Conservation (phyloP, 2,329 filamentous ascomycete genomes). For the Fusarium redolens region DNA sequence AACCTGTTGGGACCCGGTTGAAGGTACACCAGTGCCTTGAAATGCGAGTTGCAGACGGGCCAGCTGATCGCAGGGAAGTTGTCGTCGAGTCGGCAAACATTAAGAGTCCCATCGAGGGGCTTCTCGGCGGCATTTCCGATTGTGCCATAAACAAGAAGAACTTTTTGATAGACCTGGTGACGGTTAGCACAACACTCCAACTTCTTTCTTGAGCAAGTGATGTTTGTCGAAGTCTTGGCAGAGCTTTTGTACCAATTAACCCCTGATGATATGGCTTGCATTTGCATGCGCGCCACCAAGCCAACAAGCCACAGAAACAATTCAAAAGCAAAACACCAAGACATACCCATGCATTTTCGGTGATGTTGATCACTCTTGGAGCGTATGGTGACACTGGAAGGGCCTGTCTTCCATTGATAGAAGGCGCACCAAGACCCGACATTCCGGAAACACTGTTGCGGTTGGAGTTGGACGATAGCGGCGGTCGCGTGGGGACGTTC, state of each 20-base stretch:
- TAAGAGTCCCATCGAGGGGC: constrained; percentile 81
- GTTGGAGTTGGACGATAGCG: constrained; percentile 59
- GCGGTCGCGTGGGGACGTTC: constrained; percentile 50
- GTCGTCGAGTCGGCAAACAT: constrained; percentile 84
- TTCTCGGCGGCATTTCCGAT: constrained; percentile 78
- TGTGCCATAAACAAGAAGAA: constrained; percentile 83
- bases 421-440: constrained; percentile 68
- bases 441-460: constrained; percentile 74
- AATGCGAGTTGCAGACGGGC: constrained; percentile 90
- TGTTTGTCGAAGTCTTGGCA: constrained; percentile 13
- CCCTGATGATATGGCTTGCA: constrained; percentile 28
- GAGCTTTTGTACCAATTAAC: constrained; percentile 11
- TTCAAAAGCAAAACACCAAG: constrained; percentile 30
- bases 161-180: constrained; percentile 86
- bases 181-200: constrained; percentile 38
- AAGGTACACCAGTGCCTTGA: constrained; percentile 93
- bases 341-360: constrained; percentile 86
- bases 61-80: constrained; percentile 84
- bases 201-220: neutral
- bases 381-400: constrained; percentile 81
- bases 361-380: constrained; percentile 81
- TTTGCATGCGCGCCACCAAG: constrained; percentile 12
- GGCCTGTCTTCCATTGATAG: constrained; percentile 64
- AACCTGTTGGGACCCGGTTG: constrained; percentile 89
- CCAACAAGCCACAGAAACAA: constrained; percentile 16